These are phyloP conservation scores for Bruguiera gymnorhiza DNA, from an alignment of 345 rosid genomes.

Conservation along the genomic window DNA sequence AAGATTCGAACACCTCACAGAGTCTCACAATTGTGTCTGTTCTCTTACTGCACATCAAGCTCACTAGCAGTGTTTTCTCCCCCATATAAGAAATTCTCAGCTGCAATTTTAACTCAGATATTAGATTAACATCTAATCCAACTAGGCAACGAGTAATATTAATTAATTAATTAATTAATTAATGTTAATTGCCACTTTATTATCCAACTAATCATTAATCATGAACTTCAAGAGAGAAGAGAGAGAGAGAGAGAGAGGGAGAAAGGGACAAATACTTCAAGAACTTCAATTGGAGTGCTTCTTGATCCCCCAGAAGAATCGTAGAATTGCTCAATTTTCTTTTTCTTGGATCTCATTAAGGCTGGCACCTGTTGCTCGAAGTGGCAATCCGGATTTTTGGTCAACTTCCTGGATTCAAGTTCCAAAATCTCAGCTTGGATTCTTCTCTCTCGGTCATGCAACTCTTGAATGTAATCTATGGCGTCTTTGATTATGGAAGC, in stretches of 20 bases:
- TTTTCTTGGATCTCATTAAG: constrained; percentile 66
- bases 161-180: no score
- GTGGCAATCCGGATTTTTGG: constrained; percentile 39
- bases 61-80: constrained; percentile 68
- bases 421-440: constrained; percentile 69
- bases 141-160: not conserved
- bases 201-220: no score
- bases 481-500: constrained; percentile 98
- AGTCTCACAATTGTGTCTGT: constrained; percentile 85
- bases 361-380: constrained; percentile 56
- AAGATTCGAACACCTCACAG: constrained; percentile 75
- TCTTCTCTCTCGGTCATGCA: constrained; percentile 72
- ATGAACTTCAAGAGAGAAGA: not conserved
- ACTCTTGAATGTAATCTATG: constrained; percentile 74
- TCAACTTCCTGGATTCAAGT: constrained; percentile 54
- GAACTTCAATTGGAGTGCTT: constrained; percentile 59
- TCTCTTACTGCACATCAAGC: constrained; percentile 72
- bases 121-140: not conserved
- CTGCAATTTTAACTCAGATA: constrained; percentile 27
- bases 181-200: no score
- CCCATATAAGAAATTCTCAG: constrained; percentile 67
- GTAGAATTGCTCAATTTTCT: constrained; percentile 40
- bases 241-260: not conserved
- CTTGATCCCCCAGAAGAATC: constrained; percentile 37
- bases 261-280: constrained; percentile 29